Evolutionary conservation across 345 rosid genomes (phyloP).

Genomic region (Citrus sinensis): DNA sequence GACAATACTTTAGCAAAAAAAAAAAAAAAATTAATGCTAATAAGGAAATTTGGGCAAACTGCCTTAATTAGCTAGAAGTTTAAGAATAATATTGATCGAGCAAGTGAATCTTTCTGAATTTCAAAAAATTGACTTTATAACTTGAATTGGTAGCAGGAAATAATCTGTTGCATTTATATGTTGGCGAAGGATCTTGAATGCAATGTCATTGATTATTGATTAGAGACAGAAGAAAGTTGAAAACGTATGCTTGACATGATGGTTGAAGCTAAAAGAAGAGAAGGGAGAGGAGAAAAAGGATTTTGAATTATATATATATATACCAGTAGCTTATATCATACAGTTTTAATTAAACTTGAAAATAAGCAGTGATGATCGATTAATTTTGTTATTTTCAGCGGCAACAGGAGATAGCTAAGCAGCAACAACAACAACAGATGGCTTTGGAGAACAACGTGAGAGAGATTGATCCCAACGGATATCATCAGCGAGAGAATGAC

Average conservation of each 20-base stretch:
- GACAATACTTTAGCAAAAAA: too few species aligned
- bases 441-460: slow-evolving; percentile 44
- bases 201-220: neutral
- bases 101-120: too few species aligned
- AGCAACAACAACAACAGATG: slow-evolving; percentile 45
- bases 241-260: too few species aligned
- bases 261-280: neutral
- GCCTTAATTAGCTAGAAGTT: too few species aligned
- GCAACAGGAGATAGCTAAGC: slow-evolving; percentile 36
- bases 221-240: too few species aligned
- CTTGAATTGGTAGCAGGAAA: too few species aligned
- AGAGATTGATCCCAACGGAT: slow-evolving; percentile 23
- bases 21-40: neutral
- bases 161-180: too few species aligned
- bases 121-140: too few species aligned
- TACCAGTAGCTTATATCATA: too few species aligned
- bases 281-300: neutral
- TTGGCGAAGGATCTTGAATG: neutral
- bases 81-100: too few species aligned
- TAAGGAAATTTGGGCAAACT: neutral
- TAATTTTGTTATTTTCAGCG: slow-evolving; percentile 21
- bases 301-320: too few species aligned
- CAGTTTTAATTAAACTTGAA: neutral
- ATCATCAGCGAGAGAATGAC: slow-evolving; percentile 13
- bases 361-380: neutral